These are phyloP conservation scores for Picea mariana DNA, from an alignment of 83 land plant species.

Conservation along the genomic window DNA sequence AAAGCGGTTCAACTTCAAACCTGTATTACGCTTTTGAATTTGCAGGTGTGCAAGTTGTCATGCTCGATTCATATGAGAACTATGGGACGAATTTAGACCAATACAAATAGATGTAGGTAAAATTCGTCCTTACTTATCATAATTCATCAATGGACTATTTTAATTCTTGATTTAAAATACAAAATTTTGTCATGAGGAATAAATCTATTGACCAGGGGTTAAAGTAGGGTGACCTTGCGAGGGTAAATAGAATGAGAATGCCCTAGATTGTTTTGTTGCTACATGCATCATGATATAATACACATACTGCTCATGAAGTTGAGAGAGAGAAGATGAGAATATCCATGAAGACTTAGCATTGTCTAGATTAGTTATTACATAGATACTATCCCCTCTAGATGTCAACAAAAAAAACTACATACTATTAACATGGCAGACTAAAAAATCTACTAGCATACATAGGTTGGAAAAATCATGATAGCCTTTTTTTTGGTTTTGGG, in stretches of 20 bases:
- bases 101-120: constrained; percentile 53
- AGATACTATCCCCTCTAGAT: no score
- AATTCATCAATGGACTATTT: not conserved
- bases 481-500: no score
- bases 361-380: no score
- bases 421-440: no score
- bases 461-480: no score
- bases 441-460: no score
- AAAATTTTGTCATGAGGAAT: no score
- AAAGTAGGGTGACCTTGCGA: constrained; percentile 31
- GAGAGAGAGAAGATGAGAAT: constrained; percentile 42
- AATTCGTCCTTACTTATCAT: not conserved
- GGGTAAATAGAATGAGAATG: constrained; percentile 36
- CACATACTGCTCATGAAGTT: constrained; percentile 32
- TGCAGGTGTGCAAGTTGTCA: constrained; percentile 55
- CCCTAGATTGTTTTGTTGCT: constrained; percentile 40
- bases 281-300: constrained; percentile 56
- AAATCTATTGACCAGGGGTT: not conserved
- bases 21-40: constrained; percentile 62
- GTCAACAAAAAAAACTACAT: no score
- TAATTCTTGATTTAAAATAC: no score
- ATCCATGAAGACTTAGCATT: no score
- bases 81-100: constrained; percentile 34
- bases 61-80: constrained; percentile 60
- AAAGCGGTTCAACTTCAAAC: constrained; percentile 49